These are phyloP conservation scores for Penicillium bovifimosum DNA, from an alignment of 495 filamentous ascomycete genomes.

Conservation along the genomic window DNA sequence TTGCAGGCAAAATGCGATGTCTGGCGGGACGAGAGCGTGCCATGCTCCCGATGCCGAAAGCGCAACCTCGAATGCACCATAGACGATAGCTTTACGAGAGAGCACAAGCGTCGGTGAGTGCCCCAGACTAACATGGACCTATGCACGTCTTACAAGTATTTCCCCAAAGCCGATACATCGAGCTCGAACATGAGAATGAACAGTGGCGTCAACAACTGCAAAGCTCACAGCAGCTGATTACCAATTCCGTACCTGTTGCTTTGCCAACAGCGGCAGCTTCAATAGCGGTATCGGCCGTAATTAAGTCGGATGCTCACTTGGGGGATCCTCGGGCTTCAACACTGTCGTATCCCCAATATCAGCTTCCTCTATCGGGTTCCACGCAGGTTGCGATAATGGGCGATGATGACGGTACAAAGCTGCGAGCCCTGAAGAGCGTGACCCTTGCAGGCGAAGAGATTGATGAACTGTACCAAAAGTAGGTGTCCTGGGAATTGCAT, in stretches of 20 bases:
- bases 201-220: conserved; percentile 32
- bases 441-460: conserved; percentile 29
- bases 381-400: conserved; percentile 9
- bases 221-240: conserved; percentile 15
- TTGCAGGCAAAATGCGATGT: conserved; percentile 41
- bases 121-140: background rate
- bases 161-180: conserved; percentile 28
- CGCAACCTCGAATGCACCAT: conserved; percentile 34
- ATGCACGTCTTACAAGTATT: background rate
- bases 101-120: conserved; percentile 41
- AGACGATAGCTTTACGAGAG: conserved; percentile 40
- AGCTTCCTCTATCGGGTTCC: conserved; percentile 7
- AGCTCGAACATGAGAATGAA: conserved; percentile 36
- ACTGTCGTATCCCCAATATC: conserved; percentile 14
- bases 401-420: conserved; percentile 13
- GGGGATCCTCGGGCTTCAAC: conserved; percentile 12
- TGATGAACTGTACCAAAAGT: conserved; percentile 36
- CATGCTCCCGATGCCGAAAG: conserved; percentile 36
- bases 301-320: conserved; percentile 1
- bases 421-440: conserved; percentile 28
- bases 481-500: background rate
- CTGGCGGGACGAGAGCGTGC: conserved; percentile 26
- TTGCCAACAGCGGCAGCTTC: conserved; percentile 30
- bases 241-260: conserved; percentile 26
- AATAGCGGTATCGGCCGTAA: conserved; percentile 13